Evolutionary conservation across 2,329 filamentous ascomycete genomes (phyloP).

Genomic region (Chaetomiaceae sp.): DNA sequence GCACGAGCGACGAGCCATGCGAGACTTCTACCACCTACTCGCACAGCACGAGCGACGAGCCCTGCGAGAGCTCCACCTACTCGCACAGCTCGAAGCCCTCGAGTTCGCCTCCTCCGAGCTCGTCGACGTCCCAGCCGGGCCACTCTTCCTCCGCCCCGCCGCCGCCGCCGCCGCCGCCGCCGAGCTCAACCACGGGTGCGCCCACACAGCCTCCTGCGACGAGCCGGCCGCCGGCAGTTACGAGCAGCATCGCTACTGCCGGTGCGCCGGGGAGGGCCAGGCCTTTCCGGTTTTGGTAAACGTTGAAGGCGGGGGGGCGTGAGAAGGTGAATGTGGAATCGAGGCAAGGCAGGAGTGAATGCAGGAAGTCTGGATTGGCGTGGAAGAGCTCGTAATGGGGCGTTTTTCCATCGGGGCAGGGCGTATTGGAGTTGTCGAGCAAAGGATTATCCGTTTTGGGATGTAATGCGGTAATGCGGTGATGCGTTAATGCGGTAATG

Average conservation of each 20-base stretch:
- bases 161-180: background rate
- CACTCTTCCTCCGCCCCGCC: background rate
- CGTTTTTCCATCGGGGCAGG: background rate
- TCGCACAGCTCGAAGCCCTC: background rate
- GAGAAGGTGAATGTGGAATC: too few relatives aligned
- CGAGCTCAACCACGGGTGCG: background rate
- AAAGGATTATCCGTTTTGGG: too few relatives aligned
- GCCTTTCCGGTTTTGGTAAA: slow-evolving; percentile 10
- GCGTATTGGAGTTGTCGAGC: background rate
- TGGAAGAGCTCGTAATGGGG: too few relatives aligned
- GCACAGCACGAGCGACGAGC: background rate
- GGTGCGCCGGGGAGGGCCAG: background rate
- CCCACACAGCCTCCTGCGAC: too few relatives aligned
- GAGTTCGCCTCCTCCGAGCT: background rate
- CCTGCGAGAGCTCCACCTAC: background rate
- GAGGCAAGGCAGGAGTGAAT: too few relatives aligned
- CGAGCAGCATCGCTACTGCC: background rate
- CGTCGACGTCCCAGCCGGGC: background rate
- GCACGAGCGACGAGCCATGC: slow-evolving; percentile 3
- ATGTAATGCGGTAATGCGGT: too few relatives aligned
- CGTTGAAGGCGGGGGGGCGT: too few relatives aligned
- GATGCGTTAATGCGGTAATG: too few relatives aligned
- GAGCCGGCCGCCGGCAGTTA: background rate
- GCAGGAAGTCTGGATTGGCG: too few relatives aligned
- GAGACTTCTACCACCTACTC: background rate